A percentile compares a stretch with the other conserved stretches of the same genome.
Conservation (phyloP, 805 yeast species). For the Wickerhamiella galacta region DNA sequence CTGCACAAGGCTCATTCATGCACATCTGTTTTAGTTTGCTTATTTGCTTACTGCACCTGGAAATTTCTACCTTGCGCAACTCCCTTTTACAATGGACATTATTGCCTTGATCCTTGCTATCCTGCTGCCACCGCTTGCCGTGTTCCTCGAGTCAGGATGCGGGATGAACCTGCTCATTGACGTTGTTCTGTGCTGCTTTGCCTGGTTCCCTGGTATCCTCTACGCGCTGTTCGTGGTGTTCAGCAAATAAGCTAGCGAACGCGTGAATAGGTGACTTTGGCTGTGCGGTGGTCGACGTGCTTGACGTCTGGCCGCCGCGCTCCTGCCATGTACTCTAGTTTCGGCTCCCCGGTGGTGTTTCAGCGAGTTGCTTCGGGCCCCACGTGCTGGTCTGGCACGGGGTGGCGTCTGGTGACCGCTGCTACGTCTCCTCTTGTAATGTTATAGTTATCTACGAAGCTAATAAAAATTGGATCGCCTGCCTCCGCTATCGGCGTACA, state of each 20-base stretch:
- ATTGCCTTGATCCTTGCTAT: constrained; percentile 24
- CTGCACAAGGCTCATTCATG: too few species aligned
- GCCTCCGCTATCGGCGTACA: too few species aligned
- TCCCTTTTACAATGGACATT: constrained; percentile 13
- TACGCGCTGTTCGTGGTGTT: constrained; percentile 22
- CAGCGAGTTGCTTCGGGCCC: not conserved
- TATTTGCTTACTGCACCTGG: too few species aligned
- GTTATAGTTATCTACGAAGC: too few species aligned
- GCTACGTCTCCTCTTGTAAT: too few species aligned
- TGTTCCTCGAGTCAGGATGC: constrained; percentile 43
- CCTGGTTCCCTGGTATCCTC: constrained; percentile 49
- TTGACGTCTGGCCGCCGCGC: too few species aligned
- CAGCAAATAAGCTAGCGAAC: not conserved
- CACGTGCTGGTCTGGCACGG: not conserved
- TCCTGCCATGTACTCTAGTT: not conserved
- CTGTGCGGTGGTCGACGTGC: too few species aligned
- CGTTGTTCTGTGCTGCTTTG: constrained; percentile 49
- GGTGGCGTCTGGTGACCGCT: too few species aligned
- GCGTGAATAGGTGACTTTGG: not conserved
- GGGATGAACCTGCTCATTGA: constrained; percentile 34
- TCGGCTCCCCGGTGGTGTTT: not conserved
- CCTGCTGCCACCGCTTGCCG: constrained; percentile 47
- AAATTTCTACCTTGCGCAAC: too few species aligned
- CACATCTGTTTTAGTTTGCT: too few species aligned
- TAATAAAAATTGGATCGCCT: too few species aligned